Base-by-base conservation (phyloP, 495 filamentous ascomycete species). In the Neurospora sp. region DNA sequence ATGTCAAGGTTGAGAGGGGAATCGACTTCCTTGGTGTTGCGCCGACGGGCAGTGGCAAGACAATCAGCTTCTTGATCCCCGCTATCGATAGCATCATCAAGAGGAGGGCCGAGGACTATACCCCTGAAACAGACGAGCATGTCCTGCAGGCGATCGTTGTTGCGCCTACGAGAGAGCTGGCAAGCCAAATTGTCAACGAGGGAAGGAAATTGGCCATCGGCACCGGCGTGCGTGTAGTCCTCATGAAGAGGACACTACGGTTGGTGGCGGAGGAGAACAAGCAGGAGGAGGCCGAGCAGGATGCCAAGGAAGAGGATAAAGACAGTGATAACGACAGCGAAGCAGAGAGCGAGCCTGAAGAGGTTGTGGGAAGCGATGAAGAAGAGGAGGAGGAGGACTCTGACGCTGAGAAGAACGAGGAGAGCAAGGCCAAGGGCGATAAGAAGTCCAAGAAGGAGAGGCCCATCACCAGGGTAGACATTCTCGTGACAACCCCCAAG, bases 41-140 rank as follows among this genome's bases (percentile, higher is more conserved):
- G 16, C 96, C 96, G 4, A 99, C 96, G 4, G 96, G 96, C 23
- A 97, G 94, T 78, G 96, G 96, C n/a, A 99, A 99, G 84, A 98
- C 96, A 0, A 81, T 98, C 72, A 92, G 93, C 4, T 99, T 97
- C 77, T 81, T 98, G 79, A 91, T 99, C 37, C 93, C 94, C 0
- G 86, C 93, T 20, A 86, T 98, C 70, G 91, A 97, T 78, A 85
- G 87, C 69, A 88, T 95, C 66, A 83, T 95, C 39, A 83, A 83
- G 76, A 77, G 81, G 73, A 82, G 82, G 42, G 78, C 82, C 70
- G 82, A 85, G 59, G 71, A 77, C 18, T 66, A 66, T 16, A 35
- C 27, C 54, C 54, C 54, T 14, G 82, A 8, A 39, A 48, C 5
- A 39, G 78, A 81, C 10, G 79, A 84, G 70, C 88, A 89, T 76